Conservation (phyloP, 1,139 yeast species). For the Nakaseomyces glabratus region DNA sequence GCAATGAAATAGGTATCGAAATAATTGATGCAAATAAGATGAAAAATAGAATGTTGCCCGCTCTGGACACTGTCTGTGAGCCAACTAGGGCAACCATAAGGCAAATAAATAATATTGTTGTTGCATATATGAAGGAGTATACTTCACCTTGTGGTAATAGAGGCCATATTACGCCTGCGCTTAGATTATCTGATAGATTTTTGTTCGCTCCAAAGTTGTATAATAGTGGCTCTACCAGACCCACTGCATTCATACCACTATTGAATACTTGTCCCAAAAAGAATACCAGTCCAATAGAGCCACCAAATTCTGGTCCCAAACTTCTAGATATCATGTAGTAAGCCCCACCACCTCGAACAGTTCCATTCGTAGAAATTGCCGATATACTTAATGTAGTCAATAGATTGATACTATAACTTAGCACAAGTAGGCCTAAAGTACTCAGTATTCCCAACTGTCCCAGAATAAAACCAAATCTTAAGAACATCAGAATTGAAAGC, state of each 20-base stretch:
- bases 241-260: conserved; percentile 71
- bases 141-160: conserved; percentile 50
- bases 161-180: conserved; percentile 44
- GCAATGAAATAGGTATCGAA: conserved; percentile 71
- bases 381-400: conserved; percentile 66
- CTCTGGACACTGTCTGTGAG: conserved; percentile 70
- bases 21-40: conserved; percentile 63
- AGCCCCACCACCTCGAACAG: conserved; percentile 79
- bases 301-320: conserved; percentile 77
- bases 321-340: conserved; percentile 75
- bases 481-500: conserved; percentile 69
- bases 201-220: conserved; percentile 44
- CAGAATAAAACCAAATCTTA: conserved; percentile 68
- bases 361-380: conserved; percentile 76
- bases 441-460: conserved; percentile 74
- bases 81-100: conserved; percentile 77
- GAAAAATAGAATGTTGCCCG: conserved; percentile 69
- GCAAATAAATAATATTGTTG: conserved; percentile 59
- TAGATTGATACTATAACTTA: conserved; percentile 58
- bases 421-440: conserved; percentile 43
- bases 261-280: conserved; percentile 70
- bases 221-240: conserved; percentile 64
- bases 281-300: conserved; percentile 70
- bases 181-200: conserved; percentile 23
- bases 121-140: conserved; percentile 53